These are phyloP conservation scores for Stephania cephalantha DNA, from an alignment of 164 flowering plant species.

Conservation along the genomic window DNA sequence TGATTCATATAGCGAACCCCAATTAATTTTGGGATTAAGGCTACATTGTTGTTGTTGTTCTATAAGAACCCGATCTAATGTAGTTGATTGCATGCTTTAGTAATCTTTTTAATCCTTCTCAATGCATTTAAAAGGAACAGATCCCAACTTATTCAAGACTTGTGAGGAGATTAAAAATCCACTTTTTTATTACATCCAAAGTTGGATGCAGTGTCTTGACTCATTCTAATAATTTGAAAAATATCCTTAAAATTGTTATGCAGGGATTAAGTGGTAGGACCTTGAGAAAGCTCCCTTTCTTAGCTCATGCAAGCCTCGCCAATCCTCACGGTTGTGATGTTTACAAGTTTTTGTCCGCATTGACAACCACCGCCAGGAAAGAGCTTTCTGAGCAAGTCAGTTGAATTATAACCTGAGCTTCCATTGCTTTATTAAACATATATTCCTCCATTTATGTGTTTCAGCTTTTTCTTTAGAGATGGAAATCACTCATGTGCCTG, in stretches of 20 bases:
- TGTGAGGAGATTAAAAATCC: no score
- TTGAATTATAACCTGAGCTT: conserved; percentile 16
- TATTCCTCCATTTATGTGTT: neutral
- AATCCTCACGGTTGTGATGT: conserved; percentile 48
- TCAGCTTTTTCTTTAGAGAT: neutral
- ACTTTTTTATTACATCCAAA: no score
- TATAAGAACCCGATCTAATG: no score
- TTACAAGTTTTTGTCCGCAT: conserved; percentile 47
- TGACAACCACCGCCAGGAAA: conserved; percentile 64
- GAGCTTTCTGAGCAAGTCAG: conserved; percentile 62
- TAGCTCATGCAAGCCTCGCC: conserved; percentile 73
- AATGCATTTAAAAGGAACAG: no score
- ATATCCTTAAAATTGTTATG: neutral
- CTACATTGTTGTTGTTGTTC: no score
- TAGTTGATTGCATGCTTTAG: no score
- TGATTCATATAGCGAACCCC: no score
- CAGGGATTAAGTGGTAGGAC: conserved; percentile 96
- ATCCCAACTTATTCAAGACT: no score
- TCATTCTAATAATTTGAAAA: neutral
- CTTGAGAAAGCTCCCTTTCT: conserved; percentile 92
- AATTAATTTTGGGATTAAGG: no score
- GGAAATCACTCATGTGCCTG: neutral
- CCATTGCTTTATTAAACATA: neutral
- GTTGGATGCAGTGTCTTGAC: no score
- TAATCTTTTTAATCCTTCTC: no score